These are phyloP conservation scores for Mikania micrantha DNA, from an alignment of 129 eudicot genomes.

Conservation along the genomic window DNA sequence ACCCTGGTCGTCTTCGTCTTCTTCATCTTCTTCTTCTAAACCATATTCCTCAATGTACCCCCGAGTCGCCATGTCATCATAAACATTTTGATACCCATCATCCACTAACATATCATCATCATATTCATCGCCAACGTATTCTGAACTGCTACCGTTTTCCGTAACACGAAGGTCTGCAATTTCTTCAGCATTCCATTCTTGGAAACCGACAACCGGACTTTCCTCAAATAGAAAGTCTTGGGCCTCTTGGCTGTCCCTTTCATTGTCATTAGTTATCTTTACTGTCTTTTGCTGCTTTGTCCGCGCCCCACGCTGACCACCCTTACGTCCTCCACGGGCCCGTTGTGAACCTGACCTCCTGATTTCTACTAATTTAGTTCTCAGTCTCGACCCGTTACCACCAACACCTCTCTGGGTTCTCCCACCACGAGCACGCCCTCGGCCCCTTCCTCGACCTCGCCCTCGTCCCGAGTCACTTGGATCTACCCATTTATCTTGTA, in stretches of 20 bases:
- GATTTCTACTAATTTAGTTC: conserved; percentile 17
- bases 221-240: conserved; percentile 21
- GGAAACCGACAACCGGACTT: conserved; percentile 21
- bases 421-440: conserved; percentile 54
- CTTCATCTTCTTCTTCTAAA: conserved; percentile 31
- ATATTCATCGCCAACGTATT: conserved; percentile 41
- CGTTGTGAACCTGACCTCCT: conserved; percentile 27
- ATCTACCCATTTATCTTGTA: conserved; percentile 41
- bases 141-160: conserved; percentile 53
- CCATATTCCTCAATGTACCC: conserved; percentile 30
- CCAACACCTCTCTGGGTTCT: conserved; percentile 40
- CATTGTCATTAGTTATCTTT: neutral
- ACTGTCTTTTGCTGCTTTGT: conserved; percentile 29
- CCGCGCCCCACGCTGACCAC: conserved; percentile 46
- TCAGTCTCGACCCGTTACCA: conserved; percentile 17
- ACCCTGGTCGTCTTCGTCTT: conserved; percentile 42
- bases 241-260: conserved; percentile 2
- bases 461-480: conserved; percentile 34
- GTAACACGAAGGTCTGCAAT: conserved; percentile 25
- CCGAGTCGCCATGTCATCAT: conserved; percentile 1
- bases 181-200: conserved; percentile 45
- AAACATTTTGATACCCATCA: conserved; percentile 29
- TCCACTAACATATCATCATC: conserved; percentile 35
- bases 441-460: conserved; percentile 58
- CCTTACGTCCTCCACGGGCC: conserved; percentile 55